Conservation (phyloP, 176 grass and related monocot species). For the Aegilops bicornis region DNA sequence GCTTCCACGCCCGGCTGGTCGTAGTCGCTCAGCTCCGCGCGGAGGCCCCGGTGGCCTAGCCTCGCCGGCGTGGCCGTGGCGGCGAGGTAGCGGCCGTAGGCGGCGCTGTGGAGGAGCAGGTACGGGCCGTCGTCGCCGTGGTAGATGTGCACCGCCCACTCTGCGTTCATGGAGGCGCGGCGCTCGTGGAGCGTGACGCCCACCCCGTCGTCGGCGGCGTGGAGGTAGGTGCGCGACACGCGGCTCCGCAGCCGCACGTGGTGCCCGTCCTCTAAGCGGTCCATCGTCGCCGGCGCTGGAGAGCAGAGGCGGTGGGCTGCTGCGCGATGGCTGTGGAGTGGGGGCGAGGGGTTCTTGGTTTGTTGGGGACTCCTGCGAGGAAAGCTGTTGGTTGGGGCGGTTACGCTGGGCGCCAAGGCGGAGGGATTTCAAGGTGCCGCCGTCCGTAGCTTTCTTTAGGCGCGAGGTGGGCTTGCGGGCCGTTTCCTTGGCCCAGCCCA, state of each 20-base stretch:
- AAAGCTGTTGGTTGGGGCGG: too few species aligned
- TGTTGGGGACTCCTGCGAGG: too few species aligned
- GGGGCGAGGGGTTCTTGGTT: too few species aligned
- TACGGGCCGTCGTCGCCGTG: background rate
- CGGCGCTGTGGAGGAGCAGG: conserved; percentile 12
- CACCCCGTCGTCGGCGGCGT: conserved; percentile 10
- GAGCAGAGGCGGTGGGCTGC: too few species aligned
- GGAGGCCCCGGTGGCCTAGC: background rate
- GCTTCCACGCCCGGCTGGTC: background rate
- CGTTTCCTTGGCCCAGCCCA: background rate
- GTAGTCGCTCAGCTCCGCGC: background rate
- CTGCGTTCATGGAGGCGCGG: background rate
- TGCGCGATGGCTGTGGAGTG: too few species aligned
- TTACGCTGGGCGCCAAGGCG: too few species aligned
- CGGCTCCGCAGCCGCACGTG: conserved; percentile 17
- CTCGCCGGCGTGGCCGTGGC: background rate
- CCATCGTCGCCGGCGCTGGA: too few species aligned
- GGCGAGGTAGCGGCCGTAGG: conserved; percentile 24
- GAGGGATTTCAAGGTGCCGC: too few species aligned
- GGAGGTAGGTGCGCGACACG: background rate
- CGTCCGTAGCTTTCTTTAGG: background rate
- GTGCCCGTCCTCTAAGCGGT: background rate
- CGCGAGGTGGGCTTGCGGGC: background rate
- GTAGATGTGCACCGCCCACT: background rate
- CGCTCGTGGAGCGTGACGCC: background rate